Evolutionary conservation across 2,329 filamentous ascomycete species (phyloP).

Genomic region (Colletotrichum eleusines): DNA sequence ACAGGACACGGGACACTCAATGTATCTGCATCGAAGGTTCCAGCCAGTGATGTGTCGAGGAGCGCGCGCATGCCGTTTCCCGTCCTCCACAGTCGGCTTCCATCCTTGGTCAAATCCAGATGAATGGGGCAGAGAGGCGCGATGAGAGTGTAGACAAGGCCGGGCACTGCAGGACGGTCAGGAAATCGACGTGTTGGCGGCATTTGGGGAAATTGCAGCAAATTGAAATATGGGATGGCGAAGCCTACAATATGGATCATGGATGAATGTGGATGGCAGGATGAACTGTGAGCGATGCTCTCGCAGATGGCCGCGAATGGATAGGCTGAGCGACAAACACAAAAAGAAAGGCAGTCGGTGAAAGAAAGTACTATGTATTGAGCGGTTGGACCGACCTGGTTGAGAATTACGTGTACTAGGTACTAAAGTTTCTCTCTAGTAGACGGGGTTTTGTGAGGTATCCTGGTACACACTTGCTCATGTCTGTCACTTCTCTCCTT

Average conservation of each 20-base stretch:
- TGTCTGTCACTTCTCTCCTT: conserved; percentile 16
- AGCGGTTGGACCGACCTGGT: conserved; percentile 12
- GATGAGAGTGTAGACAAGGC: conserved; percentile 1
- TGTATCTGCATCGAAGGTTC: conserved; percentile 16
- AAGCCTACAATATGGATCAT: conserved; percentile 38
- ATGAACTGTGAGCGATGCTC: conserved; percentile 16
- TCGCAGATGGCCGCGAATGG: conserved; percentile 19
- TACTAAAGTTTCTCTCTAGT: not conserved
- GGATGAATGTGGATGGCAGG: conserved; percentile 17
- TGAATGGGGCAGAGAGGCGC: conserved; percentile 6
- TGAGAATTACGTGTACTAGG: not conserved
- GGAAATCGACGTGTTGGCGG: conserved; percentile 10
- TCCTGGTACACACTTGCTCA: not conserved
- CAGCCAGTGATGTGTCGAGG: conserved; percentile 4
- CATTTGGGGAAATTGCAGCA: conserved; percentile 26
- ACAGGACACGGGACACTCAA: conserved; percentile 1
- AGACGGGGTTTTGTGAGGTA: not conserved
- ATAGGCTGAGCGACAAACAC: conserved; percentile 12
- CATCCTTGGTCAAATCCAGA: conserved; percentile 10
- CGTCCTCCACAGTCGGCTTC: conserved; percentile 12
- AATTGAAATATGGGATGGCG: conserved; percentile 31
- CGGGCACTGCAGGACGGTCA: conserved; percentile 12
- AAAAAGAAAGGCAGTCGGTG: not conserved
- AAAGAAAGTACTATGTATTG: not conserved
- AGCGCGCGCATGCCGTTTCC: conserved; percentile 6